Conservation (phyloP, 2,329 filamentous ascomycete genomes). For the Cordyceps cicadae region DNA sequence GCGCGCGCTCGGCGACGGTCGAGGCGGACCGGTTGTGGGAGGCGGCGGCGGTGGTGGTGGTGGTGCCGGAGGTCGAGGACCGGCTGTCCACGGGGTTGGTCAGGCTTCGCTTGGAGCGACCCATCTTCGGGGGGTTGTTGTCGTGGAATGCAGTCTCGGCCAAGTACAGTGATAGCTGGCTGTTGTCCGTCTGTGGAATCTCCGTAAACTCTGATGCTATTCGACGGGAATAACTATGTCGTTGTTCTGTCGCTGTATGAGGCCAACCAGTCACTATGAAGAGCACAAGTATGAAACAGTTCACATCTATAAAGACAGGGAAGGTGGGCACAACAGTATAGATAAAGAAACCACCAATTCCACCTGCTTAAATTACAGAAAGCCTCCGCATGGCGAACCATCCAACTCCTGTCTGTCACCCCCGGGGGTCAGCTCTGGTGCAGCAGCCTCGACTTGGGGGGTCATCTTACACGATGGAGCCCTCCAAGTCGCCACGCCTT, state of each 20-base stretch:
- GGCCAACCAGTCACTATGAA: neutral
- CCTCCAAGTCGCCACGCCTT: neutral
- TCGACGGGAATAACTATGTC: neutral
- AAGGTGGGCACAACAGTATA: conserved; percentile 2
- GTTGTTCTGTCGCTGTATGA: neutral
- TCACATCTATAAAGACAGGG: neutral
- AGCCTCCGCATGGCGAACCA: neutral
- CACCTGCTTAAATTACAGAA: neutral
- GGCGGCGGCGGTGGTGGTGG: neutral
- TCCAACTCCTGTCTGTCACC: neutral
- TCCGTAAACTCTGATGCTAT: neutral
- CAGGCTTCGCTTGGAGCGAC: conserved; percentile 5
- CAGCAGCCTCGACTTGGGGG: neutral
- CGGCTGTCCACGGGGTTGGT: neutral
- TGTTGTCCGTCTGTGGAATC: too few species aligned
- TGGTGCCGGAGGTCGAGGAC: neutral
- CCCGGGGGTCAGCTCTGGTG: neutral
- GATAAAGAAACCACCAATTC: conserved; percentile 1
- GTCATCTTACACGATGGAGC: conserved; percentile 10
- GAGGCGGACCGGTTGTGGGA: neutral
- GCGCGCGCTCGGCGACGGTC: conserved; percentile 2
- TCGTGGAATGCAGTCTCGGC: neutral
- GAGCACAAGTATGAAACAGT: conserved; percentile 1
- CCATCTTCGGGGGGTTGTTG: neutral
- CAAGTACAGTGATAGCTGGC: neutral